Evolutionary conservation across 805 yeast genomes (phyloP).

Genomic region (Saturnispora mendoncae): DNA sequence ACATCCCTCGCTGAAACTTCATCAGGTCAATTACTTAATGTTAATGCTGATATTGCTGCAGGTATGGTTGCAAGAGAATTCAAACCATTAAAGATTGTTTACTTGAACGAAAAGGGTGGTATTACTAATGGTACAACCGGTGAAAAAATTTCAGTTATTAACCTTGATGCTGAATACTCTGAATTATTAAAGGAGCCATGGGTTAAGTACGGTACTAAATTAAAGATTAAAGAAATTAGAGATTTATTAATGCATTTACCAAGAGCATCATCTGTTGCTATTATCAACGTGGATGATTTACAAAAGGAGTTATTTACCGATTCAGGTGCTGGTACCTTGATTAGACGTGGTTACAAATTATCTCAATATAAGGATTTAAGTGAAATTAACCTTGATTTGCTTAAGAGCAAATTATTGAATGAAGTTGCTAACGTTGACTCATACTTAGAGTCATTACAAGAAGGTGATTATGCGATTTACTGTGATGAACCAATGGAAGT

Average conservation of each 20-base stretch:
- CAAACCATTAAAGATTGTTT: conserved; percentile 94
- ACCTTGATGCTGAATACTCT: conserved; percentile 93
- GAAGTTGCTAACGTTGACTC: conserved; percentile 75
- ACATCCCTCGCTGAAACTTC: conserved; percentile 96
- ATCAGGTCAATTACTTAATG: conserved; percentile 93
- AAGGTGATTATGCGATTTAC: conserved; percentile 57
- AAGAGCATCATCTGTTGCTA: conserved; percentile 95
- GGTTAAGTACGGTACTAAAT: conserved; percentile 98
- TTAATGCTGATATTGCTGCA: conserved; percentile 98
- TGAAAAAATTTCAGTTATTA: conserved; percentile 81
- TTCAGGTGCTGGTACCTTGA: conserved; percentile 97
- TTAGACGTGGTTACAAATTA: conserved; percentile 93
- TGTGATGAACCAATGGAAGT: conserved; percentile 97
- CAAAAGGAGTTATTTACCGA: conserved; percentile 97
- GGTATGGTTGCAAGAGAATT: conserved; percentile 95
- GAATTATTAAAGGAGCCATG: conserved; percentile 85
- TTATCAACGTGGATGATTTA: conserved; percentile 87
- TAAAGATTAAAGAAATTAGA: conserved; percentile 92
- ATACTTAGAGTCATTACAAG: conserved; percentile 57
- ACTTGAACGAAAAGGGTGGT: conserved; percentile 96
- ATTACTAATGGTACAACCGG: conserved; percentile 87
- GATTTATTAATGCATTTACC: conserved; percentile 91
- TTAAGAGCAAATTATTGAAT: conserved; percentile 67
- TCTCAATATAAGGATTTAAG: conserved; percentile 68
- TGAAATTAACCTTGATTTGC: conserved; percentile 44